phyloP scores from a whole-genome alignment of 2,329 filamentous ascomycete species.

The Venturia pyrina region DNA sequence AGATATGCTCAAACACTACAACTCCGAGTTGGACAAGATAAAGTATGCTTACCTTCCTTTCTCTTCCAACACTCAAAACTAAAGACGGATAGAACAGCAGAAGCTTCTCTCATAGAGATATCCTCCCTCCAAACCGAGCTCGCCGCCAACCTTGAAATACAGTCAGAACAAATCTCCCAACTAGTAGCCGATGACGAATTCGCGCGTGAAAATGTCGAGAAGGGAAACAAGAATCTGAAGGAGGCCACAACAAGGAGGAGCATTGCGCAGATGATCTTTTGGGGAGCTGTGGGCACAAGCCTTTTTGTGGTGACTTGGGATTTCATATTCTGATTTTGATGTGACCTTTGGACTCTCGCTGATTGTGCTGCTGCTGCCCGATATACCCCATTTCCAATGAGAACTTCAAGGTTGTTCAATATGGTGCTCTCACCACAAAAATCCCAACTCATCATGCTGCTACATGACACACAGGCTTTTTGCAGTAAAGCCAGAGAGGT shows the following conservation, averaged over 20 bases:
- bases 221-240: constrained; percentile 86
- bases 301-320: constrained; percentile 39
- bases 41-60: constrained; percentile 56
- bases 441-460: not conserved
- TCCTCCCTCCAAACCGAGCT: constrained; percentile 84
- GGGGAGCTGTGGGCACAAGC: constrained; percentile 36
- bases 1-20: constrained; percentile 85
- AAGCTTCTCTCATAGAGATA: constrained; percentile 86
- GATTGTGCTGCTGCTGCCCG: not conserved
- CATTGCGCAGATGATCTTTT: constrained; percentile 40
- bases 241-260: constrained; percentile 54
- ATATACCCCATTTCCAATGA: not conserved
- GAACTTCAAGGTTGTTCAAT: not conserved
- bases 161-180: constrained; percentile 82
- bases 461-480: not conserved
- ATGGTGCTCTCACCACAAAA: not conserved
- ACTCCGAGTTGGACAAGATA: constrained; percentile 89
- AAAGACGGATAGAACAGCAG: constrained; percentile 54
- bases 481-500: not conserved
- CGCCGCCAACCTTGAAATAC: constrained; percentile 72
- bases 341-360: not conserved
- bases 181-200: constrained; percentile 73
- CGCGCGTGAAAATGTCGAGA: constrained; percentile 77
- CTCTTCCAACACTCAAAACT: constrained; percentile 13
- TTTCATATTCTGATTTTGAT: constrained; percentile 30